These are phyloP conservation scores for Lentinula sp. DNA, from an alignment of 768 basidiomycete species.

Conservation along the genomic window DNA sequence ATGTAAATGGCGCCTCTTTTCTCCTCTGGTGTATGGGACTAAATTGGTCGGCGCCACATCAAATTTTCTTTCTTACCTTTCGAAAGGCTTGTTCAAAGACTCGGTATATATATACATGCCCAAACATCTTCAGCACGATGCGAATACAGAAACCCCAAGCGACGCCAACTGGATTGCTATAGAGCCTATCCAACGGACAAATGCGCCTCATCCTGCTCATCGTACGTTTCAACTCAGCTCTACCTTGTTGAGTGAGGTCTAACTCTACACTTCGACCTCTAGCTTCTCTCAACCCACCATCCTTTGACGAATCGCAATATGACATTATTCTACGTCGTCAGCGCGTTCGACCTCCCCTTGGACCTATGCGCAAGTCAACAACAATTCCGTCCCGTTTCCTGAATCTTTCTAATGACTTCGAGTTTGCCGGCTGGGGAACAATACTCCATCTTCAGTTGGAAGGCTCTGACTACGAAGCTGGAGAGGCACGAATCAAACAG, in stretches of 20 bases:
- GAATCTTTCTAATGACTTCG: constrained; percentile 56
- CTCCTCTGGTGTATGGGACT: too few species aligned
- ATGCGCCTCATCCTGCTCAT: neutral
- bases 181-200: neutral
- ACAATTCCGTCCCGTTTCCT: constrained; percentile 53
- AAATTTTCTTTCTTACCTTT: too few species aligned
- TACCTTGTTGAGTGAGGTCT: neutral
- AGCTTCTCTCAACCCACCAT: constrained; percentile 24
- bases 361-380: constrained; percentile 33
- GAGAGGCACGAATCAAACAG: constrained; percentile 20
- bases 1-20: too few species aligned
- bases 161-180: neutral
- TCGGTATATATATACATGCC: neutral
- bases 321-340: constrained; percentile 58
- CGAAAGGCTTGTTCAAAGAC: neutral
- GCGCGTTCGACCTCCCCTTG: constrained; percentile 37
- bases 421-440: constrained; percentile 71
- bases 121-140: neutral
- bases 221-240: neutral
- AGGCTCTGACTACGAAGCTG: constrained; percentile 32
- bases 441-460: constrained; percentile 39
- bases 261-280: neutral
- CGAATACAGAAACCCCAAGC: neutral
- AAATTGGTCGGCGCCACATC: too few species aligned
- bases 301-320: constrained; percentile 43